A percentile compares a stretch with the other conserved stretches of the same genome.
Evolutionary conservation across 139 green algal species (phyloP).

Genomic region (Volvox africanus): DNA sequence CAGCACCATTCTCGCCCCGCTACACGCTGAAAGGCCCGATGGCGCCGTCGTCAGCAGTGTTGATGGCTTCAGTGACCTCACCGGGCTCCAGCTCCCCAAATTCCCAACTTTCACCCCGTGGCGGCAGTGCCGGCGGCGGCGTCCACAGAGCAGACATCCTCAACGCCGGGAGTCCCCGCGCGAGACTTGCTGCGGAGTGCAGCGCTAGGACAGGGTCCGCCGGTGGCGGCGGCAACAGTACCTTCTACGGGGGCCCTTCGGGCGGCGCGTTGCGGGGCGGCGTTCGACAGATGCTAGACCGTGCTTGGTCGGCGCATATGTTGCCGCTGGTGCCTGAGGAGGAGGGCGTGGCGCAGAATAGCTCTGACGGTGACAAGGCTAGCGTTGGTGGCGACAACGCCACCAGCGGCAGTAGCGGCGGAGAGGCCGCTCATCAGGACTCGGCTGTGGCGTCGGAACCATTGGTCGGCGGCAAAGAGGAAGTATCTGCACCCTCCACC

Average conservation of each 20-base stretch:
- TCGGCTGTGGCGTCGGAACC: background rate
- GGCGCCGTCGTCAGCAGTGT: background rate
- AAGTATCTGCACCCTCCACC: background rate
- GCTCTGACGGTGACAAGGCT: background rate
- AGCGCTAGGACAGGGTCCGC: background rate
- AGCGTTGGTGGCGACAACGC: no score
- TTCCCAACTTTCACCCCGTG: background rate
- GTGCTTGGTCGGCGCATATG: background rate
- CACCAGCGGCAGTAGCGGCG: background rate
- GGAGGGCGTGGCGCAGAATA: background rate
- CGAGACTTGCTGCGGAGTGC: background rate
- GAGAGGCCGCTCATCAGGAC: background rate
- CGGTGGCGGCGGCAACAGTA: background rate
- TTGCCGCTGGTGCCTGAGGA: background rate
- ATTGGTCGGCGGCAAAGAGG: background rate
- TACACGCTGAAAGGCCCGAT: background rate
- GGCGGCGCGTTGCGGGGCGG: background rate
- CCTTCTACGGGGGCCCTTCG: background rate
- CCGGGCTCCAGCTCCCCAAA: background rate
- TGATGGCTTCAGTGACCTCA: background rate
- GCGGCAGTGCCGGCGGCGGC: background rate
- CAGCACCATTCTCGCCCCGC: background rate
- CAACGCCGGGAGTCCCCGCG: background rate
- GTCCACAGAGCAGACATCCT: background rate
- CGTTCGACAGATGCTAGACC: background rate